Evolutionary conservation across 2,329 filamentous ascomycete species (phyloP), one percentile per base, ranked within the genome.

Genomic region (Alternaria sp.): DNA sequence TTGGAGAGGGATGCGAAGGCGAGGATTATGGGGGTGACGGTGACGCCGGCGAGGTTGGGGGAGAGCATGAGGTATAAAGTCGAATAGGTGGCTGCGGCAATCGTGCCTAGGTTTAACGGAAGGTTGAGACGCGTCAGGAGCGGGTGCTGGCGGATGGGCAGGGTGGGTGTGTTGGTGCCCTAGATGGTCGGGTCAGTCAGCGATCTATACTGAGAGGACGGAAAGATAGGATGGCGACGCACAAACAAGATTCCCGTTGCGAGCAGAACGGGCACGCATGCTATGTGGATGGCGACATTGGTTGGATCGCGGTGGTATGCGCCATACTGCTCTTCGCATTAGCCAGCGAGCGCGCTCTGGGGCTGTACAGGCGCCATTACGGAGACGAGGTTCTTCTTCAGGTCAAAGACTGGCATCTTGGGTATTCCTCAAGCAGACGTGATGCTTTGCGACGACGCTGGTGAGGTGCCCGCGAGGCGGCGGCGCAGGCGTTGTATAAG

Each of bases 1-100:
- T 97, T 97, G 63, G 88, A 87, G 61, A 87, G 87, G 3, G 92
- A 92, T 12, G 93, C 90, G 59, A 87, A 88, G 30, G 82, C 89
- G 28, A 97, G 81, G 67, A 97, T 89, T 26, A 97, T 83, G 1
- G 91, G 87, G 4, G 92, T 89, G 36, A 96, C 83, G 17, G 91
- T 82, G 8, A 88, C 88, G 56, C 96, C 95, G 4, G 95, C 96
- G 2, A 97, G 90, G 61, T 79, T 79, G 1, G 95, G 96, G 77
- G 97, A 95, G 71, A 98, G 89, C n/a, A 97, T 85, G 43, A 98
- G 86, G 78, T 98, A 99, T 59, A 97, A 87, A 1, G 86, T 85
- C 15, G 90, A 86, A 82, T 96, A 97, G 30, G 89, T 76, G 11
- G 87, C 66, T 23, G 84, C 84, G 53, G 81, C 82, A 62, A 88